Conservation (phyloP, 164 flowering plant species). For the Vitis cinerea region DNA sequence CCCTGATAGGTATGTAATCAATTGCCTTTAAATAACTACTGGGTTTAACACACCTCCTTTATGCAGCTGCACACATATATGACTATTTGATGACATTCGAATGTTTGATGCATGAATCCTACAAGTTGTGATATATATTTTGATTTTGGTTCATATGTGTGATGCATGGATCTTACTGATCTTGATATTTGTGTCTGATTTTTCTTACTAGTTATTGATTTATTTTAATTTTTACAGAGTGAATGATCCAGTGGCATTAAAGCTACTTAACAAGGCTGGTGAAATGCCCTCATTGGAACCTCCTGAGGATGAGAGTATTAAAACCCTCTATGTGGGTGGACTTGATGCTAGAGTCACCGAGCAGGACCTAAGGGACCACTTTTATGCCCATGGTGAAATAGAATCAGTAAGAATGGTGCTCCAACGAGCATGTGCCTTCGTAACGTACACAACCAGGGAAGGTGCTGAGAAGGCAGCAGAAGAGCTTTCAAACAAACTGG, state of each 20-base stretch:
- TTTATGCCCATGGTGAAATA: constrained; percentile 95
- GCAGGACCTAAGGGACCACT: constrained; percentile 86
- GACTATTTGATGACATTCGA: too few relatives aligned
- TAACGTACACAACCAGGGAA: constrained; percentile 95
- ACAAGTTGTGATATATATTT: too few relatives aligned
- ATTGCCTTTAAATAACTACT: too few relatives aligned
- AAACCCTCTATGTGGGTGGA: constrained; percentile 92
- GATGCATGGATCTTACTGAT: not conserved
- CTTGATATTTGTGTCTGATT: not conserved
- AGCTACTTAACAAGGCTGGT: constrained; percentile 89
- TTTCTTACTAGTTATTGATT: not conserved
- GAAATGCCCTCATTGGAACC: constrained; percentile 87
- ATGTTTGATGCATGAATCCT: too few relatives aligned
- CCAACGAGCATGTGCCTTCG: constrained; percentile 85
- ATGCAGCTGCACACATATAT: too few relatives aligned
- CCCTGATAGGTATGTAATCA: too few relatives aligned
- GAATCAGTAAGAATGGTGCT: constrained; percentile 80
- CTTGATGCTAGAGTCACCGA: constrained; percentile 76
- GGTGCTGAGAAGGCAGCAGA: constrained; percentile 96
- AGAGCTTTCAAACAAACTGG: constrained; percentile 89
- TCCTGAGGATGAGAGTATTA: constrained; percentile 91
- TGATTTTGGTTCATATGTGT: not conserved
- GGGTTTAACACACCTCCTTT: too few relatives aligned
- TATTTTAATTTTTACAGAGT: constrained; percentile 44
- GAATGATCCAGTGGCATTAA: constrained; percentile 94